Base-by-base conservation (phyloP, 164 flowering plant species). In the Akebia trifoliata region DNA sequence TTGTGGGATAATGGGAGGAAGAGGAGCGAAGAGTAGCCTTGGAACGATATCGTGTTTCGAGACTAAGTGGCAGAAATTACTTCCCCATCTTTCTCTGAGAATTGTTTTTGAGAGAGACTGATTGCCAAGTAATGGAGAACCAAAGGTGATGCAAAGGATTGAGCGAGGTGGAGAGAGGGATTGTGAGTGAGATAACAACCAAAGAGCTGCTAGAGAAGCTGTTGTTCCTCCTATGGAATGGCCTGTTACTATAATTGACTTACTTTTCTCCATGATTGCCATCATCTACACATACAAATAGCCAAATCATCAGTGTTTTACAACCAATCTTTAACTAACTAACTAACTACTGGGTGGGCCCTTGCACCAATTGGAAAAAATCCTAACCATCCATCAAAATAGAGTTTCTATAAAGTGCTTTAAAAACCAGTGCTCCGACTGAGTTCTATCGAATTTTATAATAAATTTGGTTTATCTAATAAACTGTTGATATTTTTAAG, bases 41-140 rank as follows among this genome's bases (percentile, higher is more conserved):
- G 96, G 96, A 30, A 85, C 65, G 12, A 84, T 56, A 62, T 88
- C 96, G 24, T 75, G 67, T 21, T 75, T 77, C 0, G 79, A 70
- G 14, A 78, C 79, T 0, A 85, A 66, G 50, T 88, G 86, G 65
- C 78, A 74, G 51, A 88, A 88, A 55, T 72, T 78, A 0, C 86
- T 84, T 9, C 64, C 73, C 90, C 86, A 85, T 69, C 77, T 61
- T 54, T 78, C 74, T 17, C 78, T 70, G 22, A 75, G 77, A 35
- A 85, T 71, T 12, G 77, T 71, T 17, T 62, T 67, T 5, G 83
- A 78, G 37, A 88, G 80, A 17, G 85, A 63, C 17, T 63, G 68
- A 37, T 88, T 84, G 14, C 88, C 93, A 0, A 88, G 72, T 57
- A 88, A 53, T 1, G 93, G 90, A 14, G 96, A 79, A 44, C 96